A percentile compares a stretch with the other conserved stretches of the same genome.
Conservation (phyloP, 805 yeast genomes). For the Sungouiella thailandica region DNA sequence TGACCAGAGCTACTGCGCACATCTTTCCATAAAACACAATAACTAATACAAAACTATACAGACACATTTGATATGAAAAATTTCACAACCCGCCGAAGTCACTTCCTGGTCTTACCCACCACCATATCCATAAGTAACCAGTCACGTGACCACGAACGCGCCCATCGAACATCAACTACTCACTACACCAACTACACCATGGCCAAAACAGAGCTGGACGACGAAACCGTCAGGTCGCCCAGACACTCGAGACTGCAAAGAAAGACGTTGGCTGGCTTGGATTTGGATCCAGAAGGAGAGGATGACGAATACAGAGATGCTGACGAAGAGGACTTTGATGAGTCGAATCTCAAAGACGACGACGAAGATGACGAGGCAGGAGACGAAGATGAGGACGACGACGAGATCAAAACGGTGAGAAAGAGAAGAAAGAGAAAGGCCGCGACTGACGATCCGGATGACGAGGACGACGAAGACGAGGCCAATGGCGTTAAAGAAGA, state of each 20-base stretch:
- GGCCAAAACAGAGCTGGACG: constrained; percentile 5
- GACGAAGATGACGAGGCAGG: constrained; percentile 9
- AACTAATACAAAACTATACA: too few species aligned
- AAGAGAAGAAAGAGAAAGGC: constrained; percentile 15
- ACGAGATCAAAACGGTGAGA: constrained; percentile 8
- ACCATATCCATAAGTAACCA: too few species aligned
- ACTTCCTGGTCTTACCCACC: too few species aligned
- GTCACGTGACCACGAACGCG: too few species aligned
- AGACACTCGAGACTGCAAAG: constrained; percentile 10
- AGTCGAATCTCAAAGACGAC: constrained; percentile 13
- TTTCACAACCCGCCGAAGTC: too few species aligned
- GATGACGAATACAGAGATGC: constrained; percentile 11
- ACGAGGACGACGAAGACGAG: constrained; percentile 5
- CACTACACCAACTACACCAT: background rate
- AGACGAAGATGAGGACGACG: constrained; percentile 12
- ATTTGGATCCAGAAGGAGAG: constrained; percentile 15
- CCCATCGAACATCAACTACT: too few species aligned
- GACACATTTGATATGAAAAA: too few species aligned
- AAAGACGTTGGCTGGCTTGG: constrained; percentile 15
- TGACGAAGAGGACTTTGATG: constrained; percentile 15
- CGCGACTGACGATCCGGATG: constrained; percentile 13
- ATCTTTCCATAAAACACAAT: too few species aligned
- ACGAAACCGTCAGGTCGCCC: constrained; percentile 11
- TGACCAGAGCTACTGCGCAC: too few species aligned
- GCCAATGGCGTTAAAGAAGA: constrained; percentile 1